Evolutionary conservation across 768 basidiomycete genomes (phyloP), one percentile per base, ranked within the genome.

Genomic region (Trametes cubensis): DNA sequence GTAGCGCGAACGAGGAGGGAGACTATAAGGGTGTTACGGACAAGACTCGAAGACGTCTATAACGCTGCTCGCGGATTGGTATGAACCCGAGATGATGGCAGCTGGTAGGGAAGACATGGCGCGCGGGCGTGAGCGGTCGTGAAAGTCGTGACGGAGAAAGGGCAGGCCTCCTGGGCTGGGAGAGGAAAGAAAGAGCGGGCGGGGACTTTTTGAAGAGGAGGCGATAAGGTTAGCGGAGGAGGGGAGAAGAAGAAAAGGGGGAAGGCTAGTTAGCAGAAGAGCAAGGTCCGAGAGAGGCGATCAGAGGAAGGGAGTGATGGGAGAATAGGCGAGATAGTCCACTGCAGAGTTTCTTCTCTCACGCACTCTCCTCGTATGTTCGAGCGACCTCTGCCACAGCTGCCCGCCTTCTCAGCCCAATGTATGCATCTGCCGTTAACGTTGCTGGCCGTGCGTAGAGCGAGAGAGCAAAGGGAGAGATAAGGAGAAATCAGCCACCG

Each of bases 91-190:
- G 51, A 60, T 47, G 39, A 70, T 46, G 26, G 49, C 59, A 5
- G 50, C 42, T 2, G 60, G 64, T 15, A 83, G 75, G 44, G 83
- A 84, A 39, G 81, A 74, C 85, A 85, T 83, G 64, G 61, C 44
- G 17, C 34, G 26, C 23, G 53, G 20, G 38, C 39, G 56, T 42
- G 14, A 41, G 30, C 5, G 51, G 62, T 54, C 62, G 62, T 58
- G 38, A 58, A 28, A 11, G 61, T 57, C 62, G 53, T 58, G 58
- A 58, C 34, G 21, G 55, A n/a, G 38, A 48, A 30, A 21, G 42
- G 53, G 10, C 18, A 40, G 18, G 44, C 20, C 21, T 47, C 26
- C 25, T 54, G 17, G 42, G 30, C n/a, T n/a, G 30, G 41, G 44
- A 25, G 45, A 6, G n/a, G 26, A 21, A 17, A 17, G 34, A 23